Evolutionary conservation across 1,139 yeast species (phyloP).

Genomic region (Candida sp.): DNA sequence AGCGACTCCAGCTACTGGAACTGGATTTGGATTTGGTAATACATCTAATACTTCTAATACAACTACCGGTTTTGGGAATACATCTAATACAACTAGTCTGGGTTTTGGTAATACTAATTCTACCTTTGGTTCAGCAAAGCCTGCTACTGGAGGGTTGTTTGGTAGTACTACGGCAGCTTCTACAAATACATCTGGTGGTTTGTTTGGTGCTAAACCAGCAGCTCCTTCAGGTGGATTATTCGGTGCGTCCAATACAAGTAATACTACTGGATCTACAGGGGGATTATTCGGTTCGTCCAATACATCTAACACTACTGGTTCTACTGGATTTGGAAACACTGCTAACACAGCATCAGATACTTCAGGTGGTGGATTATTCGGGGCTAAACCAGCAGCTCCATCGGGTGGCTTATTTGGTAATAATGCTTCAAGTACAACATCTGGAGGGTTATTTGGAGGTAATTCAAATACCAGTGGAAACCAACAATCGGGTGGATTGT

Average conservation of each 20-base stretch:
- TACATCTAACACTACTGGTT: conserved; percentile 6
- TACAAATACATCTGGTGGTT: conserved; percentile 13
- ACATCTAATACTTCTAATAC: conserved; percentile 1
- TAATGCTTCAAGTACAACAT: conserved; percentile 10
- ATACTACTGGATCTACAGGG: conserved; percentile 13
- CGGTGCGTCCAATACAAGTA: conserved; percentile 12
- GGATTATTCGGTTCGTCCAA: conserved; percentile 9
- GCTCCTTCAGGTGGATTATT: conserved; percentile 21
- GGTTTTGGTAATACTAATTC: conserved; percentile 12
- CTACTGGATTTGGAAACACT: conserved; percentile 30
- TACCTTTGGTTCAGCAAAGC: conserved; percentile 16
- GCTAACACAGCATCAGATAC: conserved; percentile 9
- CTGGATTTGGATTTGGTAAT: neutral
- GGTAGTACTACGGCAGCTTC: conserved; percentile 14
- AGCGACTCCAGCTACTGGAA: neutral
- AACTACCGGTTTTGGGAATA: conserved; percentile 5
- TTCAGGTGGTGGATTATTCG: conserved; percentile 29
- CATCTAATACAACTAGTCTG: conserved; percentile 4
- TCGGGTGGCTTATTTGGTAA: conserved; percentile 16
- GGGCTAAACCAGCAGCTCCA: conserved; percentile 20
- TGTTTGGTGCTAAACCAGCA: conserved; percentile 13
- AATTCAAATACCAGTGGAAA: conserved; percentile 9
- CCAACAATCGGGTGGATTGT: conserved; percentile 12
- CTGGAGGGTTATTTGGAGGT: conserved; percentile 25
- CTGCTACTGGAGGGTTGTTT: conserved; percentile 15